Percentiles rank a stretch among this genome's conserved stretches.
Conservation (phyloP, 225 moss, liverwort and hornwort genomes). For the Sphagnum contortum region DNA sequence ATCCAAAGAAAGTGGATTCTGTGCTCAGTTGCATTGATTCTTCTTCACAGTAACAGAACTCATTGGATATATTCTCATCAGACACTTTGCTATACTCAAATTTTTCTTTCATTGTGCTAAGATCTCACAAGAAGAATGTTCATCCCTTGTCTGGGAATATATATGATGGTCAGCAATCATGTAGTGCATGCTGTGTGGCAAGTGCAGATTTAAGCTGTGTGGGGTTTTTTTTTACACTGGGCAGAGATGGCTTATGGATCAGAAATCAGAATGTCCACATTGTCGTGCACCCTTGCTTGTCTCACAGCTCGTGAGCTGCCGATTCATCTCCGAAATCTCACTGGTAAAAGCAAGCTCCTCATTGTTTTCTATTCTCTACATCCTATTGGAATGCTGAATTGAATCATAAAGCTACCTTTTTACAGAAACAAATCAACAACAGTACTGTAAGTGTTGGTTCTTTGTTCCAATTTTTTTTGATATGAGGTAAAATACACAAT, state of each 20-base stretch:
- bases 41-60: too few species aligned
- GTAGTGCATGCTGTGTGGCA: too few species aligned
- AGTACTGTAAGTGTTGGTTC: constrained; percentile 3
- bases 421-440: not conserved
- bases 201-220: too few species aligned
- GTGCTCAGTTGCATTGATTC: too few species aligned
- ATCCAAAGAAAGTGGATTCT: too few species aligned
- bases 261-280: constrained; percentile 65
- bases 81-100: not conserved
- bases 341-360: constrained; percentile 19
- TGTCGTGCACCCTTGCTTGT: constrained; percentile 53
- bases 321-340: constrained; percentile 61
- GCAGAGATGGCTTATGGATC: constrained; percentile 67
- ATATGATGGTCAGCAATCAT: too few species aligned
- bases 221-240: not conserved
- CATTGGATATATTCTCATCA: not conserved
- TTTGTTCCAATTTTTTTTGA: not conserved
- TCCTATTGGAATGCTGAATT: too few species aligned
- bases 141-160: too few species aligned
- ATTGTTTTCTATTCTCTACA: too few species aligned
- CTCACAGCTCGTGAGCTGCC: constrained; percentile 61
- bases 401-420: not conserved
- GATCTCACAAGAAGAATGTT: too few species aligned
- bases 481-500: too few species aligned
- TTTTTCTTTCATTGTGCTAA: too few species aligned